Base-by-base conservation (phyloP, 2,329 filamentous ascomycete genomes). In the Emericellopsis cladophorae region DNA sequence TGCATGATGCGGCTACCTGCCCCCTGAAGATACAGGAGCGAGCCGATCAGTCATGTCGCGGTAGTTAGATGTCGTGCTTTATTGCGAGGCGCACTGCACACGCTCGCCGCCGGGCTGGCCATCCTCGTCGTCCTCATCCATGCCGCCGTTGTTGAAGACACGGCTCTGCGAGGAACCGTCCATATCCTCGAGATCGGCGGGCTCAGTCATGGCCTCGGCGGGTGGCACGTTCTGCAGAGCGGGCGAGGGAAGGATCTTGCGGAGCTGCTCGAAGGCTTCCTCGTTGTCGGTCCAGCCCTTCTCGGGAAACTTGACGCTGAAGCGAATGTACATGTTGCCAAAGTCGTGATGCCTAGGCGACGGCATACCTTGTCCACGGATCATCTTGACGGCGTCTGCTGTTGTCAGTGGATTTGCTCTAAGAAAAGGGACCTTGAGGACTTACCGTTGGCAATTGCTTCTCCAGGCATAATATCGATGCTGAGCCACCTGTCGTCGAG, bases 301-400 rank as follows among this genome's bases (percentile, higher is more conserved):
- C 56, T 85, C 81, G 38, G 92, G 92, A 75, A 98, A 96, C 67
- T 94, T 95, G 66, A 98, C 88, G 55, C 85, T 81, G 68, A 98
- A 98, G 59, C 94, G 87, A 56, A 98, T 88, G 70, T 92, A 98
- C 53, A 98, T 72, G 67, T 98, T 95, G 55, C 92, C 92, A 57
- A 76, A 80, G 64, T 96, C 85, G 71, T 98, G 92, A 64, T 96
- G 92, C 53, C 92, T 80, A 64, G 79, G 84, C 4, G 92, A 93
- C 34, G 92, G 92, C 92, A 98, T 98, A 61, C 92, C 92, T 66
- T 98, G 92, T 49, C 88, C 89, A 49, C 86, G 85, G 55, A 98
- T 81, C 64, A 95, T 84, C 71, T 95, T 96, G 60, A 96, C 76
- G 50, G 86, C 72, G 51, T 85, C 92, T 95, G 52, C 21, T n/a